These are phyloP conservation scores for Fraxinus xanthoxyloides DNA, from an alignment of 305 asterid genomes.

Conservation along the genomic window DNA sequence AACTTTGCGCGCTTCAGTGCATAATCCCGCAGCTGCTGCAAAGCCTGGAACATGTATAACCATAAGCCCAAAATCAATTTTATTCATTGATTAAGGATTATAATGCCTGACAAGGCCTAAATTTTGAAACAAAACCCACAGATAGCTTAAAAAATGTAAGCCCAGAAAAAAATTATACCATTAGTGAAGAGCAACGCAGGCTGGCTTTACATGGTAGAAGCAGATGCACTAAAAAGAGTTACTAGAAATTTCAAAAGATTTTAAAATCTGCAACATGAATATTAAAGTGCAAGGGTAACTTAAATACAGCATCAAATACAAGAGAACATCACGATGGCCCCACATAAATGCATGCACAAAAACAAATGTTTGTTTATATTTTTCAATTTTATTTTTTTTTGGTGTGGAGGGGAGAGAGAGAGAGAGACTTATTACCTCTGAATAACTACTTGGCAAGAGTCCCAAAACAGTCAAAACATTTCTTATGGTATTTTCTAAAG, in stretches of 20 bases:
- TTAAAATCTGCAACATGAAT: neutral
- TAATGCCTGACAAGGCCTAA: neutral
- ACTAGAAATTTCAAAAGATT: neutral
- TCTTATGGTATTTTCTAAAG: conserved; percentile 60
- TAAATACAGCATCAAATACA: neutral
- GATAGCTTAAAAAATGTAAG: neutral
- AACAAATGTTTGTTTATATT: neutral
- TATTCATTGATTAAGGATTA: neutral
- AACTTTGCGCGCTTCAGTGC: conserved; percentile 76
- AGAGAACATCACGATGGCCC: neutral
- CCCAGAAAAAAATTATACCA: neutral
- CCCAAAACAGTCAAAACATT: conserved; percentile 65
- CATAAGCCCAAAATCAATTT: neutral
- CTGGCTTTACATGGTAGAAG: neutral
- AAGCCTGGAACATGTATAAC: conserved; percentile 43
- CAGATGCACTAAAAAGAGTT: neutral
- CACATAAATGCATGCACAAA: neutral
- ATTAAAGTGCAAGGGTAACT: neutral
- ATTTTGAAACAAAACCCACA: neutral
- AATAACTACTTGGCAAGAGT: conserved; percentile 70
- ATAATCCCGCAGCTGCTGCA: conserved; percentile 66
- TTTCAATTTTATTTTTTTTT: neutral
- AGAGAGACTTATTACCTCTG: conserved; percentile 46
- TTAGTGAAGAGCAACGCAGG: neutral
- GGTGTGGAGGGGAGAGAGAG: neutral